Evolutionary conservation across 805 yeast genomes (phyloP).

Genomic region (Ogataea thermomethanolica): DNA sequence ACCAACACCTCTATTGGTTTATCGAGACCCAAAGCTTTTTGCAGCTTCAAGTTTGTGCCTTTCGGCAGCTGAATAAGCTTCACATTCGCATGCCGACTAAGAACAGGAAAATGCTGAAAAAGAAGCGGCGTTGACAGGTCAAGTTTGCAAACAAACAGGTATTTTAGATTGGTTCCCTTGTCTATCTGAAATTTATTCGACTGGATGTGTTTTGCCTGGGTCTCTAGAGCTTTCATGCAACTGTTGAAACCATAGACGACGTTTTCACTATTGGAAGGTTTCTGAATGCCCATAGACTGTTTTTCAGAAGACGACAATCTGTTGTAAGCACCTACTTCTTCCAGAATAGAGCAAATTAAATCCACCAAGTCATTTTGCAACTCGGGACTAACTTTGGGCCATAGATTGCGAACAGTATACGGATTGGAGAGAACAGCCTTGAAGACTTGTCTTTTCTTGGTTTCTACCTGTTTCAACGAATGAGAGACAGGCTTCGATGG

Average conservation of each 20-base stretch:
- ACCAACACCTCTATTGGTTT: constrained; percentile 20
- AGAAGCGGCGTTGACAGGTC: constrained; percentile 42
- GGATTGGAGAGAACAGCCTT: constrained; percentile 66
- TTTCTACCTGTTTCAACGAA: constrained; percentile 42
- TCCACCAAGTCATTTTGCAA: constrained; percentile 32
- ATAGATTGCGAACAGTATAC: constrained; percentile 40
- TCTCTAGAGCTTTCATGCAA: constrained; percentile 46
- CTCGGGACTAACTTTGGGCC: constrained; percentile 41
- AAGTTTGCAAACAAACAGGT: constrained; percentile 55
- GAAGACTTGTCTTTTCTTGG: constrained; percentile 52
- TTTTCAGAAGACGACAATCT: constrained; percentile 26
- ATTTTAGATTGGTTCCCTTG: constrained; percentile 29
- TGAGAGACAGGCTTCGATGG: constrained; percentile 3
- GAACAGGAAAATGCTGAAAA: constrained; percentile 54
- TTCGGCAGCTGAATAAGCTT: constrained; percentile 61
- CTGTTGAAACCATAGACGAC: constrained; percentile 53
- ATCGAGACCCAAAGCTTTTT: constrained; percentile 14
- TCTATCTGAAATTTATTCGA: constrained; percentile 11
- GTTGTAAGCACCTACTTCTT: constrained; percentile 17
- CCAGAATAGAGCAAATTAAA: constrained; percentile 12
- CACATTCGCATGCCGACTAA: constrained; percentile 49
- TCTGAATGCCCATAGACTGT: constrained; percentile 16
- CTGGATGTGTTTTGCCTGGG: constrained; percentile 34
- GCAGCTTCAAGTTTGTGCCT: constrained; percentile 29
- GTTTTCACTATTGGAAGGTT: constrained; percentile 28